A percentile compares a stretch with the other conserved stretches of the same genome.
Conservation (phyloP, 108 stramenopile species). For the Cyclostephanos invisitatus region DNA sequence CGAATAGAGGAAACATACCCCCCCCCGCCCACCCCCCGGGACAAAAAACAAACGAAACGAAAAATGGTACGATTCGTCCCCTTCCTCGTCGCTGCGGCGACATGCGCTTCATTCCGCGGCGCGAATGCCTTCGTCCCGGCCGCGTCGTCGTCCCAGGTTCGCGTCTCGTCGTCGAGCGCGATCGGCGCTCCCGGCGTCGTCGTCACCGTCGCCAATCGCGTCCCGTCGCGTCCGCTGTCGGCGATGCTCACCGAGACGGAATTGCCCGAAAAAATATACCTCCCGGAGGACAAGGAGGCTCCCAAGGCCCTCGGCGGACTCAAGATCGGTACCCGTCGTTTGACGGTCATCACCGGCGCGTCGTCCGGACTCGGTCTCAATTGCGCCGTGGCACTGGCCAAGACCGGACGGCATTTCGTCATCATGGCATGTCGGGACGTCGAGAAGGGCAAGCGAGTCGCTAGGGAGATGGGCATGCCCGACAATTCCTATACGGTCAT, state of each 20-base stretch:
- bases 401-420: constrained; percentile 89
- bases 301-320: constrained; percentile 86
- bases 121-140: constrained; percentile 27
- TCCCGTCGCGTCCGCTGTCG: constrained; percentile 21
- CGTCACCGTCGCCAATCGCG: too few relatives aligned
- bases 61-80: constrained; percentile 36
- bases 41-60: background rate
- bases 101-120: constrained; percentile 16
- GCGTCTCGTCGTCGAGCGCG: background rate
- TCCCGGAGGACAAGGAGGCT: constrained; percentile 64
- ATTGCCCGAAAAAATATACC: constrained; percentile 74
- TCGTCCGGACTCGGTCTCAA: constrained; percentile 90
- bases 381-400: constrained; percentile 74
- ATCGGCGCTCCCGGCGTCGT: background rate
- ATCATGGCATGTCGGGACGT: constrained; percentile 93
- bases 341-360: constrained; percentile 89
- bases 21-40: too few relatives aligned
- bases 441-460: constrained; percentile 86
- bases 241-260: constrained; percentile 58
- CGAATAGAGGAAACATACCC: too few relatives aligned
- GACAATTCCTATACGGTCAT: constrained; percentile 80
- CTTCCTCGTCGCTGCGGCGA: constrained; percentile 18
- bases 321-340: constrained; percentile 80
- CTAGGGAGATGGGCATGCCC: constrained; percentile 75
- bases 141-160: constrained; percentile 28